phyloP scores from a whole-genome alignment of 2,329 filamentous ascomycete species.

The Didymella exigua region DNA sequence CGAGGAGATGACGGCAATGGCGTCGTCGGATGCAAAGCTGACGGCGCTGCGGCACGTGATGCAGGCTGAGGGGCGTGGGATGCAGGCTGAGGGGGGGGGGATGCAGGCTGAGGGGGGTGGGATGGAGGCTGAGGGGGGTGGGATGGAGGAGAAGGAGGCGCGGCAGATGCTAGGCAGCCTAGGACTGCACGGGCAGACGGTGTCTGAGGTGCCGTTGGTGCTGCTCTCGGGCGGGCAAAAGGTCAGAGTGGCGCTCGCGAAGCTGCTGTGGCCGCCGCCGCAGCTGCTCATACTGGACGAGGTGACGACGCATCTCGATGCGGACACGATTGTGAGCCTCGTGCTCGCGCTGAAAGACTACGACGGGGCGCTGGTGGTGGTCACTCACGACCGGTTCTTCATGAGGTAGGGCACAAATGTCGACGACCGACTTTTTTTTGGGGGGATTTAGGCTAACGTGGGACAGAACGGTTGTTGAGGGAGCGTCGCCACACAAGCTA shows the following conservation, averaged over 20 bases:
- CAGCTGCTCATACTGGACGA: conserved; percentile 80
- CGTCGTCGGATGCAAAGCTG: conserved; percentile 57
- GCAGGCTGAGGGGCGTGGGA: conserved; percentile 54
- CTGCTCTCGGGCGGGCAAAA: conserved; percentile 79
- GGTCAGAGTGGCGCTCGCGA: conserved; percentile 68
- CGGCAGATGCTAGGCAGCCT: conserved; percentile 70
- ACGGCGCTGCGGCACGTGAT: conserved; percentile 71
- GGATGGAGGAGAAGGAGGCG: conserved; percentile 69
- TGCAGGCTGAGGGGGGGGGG: conserved; percentile 71
- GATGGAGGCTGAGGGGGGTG: conserved; percentile 55
- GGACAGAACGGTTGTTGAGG: conserved; percentile 69
- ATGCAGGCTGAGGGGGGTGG: conserved; percentile 55
- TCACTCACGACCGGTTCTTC: conserved; percentile 84
- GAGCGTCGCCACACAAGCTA: conserved; percentile 51
- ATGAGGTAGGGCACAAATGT: conserved; percentile 55
- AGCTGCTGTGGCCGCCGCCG: conserved; percentile 70
- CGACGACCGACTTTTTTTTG: not conserved
- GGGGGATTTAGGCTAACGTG: conserved; percentile 7
- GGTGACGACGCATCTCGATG: conserved; percentile 84
- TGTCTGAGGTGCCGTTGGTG: conserved; percentile 73
- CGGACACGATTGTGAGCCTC: conserved; percentile 76
- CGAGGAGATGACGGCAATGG: conserved; percentile 67
- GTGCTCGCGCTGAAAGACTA: conserved; percentile 69
- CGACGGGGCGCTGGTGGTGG: conserved; percentile 75
- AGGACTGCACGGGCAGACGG: conserved; percentile 71